phyloP scores from a whole-genome alignment of 805 yeast genomes.

The Kodamaea hsintzibuensis region DNA sequence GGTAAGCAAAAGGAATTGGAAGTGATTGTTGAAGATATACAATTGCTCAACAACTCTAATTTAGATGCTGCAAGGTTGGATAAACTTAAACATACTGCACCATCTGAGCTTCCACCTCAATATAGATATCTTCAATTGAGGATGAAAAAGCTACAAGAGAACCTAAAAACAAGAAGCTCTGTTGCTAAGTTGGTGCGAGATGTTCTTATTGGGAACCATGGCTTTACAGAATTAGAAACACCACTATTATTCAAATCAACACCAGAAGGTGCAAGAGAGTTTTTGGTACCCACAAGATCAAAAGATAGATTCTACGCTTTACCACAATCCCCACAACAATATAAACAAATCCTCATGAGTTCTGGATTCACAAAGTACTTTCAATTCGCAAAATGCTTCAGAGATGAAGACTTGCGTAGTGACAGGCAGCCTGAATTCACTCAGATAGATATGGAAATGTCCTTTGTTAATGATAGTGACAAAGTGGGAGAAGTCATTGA shows the following conservation, averaged over 20 bases:
- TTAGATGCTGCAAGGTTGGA: conserved; percentile 69
- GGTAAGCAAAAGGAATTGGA: conserved; percentile 50
- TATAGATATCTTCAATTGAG: conserved; percentile 81
- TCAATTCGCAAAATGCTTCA: conserved; percentile 90
- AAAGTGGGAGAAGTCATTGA: conserved; percentile 67
- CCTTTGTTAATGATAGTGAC: conserved; percentile 68
- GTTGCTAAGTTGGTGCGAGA: conserved; percentile 51
- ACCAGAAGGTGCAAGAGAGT: conserved; percentile 97
- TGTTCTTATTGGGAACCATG: conserved; percentile 34
- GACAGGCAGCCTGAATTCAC: conserved; percentile 99
- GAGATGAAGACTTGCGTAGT: conserved; percentile 93
- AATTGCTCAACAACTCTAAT: conserved; percentile 62
- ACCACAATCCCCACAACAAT: conserved; percentile 98
- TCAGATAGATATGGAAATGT: conserved; percentile 94
- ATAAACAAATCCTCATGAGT: conserved; percentile 92
- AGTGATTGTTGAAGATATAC: conserved; percentile 50
- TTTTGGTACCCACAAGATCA: conserved; percentile 85
- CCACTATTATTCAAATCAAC: conserved; percentile 93
- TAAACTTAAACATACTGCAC: conserved; percentile 49
- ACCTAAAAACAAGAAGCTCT: conserved; percentile 56
- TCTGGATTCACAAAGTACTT: conserved; percentile 85
- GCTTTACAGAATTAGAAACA: conserved; percentile 85
- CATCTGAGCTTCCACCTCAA: conserved; percentile 71
- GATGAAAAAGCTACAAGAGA: conserved; percentile 53
- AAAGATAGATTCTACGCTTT: conserved; percentile 71